phyloP scores from a whole-genome alignment of 495 filamentous ascomycete species.

The Tuber brumale region DNA sequence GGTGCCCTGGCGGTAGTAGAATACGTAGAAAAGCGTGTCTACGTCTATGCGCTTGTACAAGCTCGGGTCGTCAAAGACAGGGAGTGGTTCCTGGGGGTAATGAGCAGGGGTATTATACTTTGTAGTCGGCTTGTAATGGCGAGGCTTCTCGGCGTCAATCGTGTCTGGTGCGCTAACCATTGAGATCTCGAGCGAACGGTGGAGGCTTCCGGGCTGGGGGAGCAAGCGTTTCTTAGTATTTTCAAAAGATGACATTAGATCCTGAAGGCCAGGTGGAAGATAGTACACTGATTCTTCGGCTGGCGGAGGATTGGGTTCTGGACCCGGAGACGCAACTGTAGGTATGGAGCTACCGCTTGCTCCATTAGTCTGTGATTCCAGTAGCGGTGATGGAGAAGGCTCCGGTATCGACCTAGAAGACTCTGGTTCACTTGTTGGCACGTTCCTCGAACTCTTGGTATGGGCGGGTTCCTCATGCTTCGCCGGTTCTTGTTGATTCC shows the following conservation, averaged over 20 bases:
- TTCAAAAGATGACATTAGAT: constrained; percentile 85
- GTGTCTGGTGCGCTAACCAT: constrained; percentile 64
- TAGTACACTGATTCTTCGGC: constrained; percentile 82
- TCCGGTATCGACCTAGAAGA: constrained; percentile 21
- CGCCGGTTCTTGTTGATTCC: constrained; percentile 25
- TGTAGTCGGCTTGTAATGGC: constrained; percentile 73
- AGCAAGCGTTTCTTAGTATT: constrained; percentile 62
- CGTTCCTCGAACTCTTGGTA: constrained; percentile 20
- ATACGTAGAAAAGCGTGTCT: constrained; percentile 96
- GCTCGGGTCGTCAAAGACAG: constrained; percentile 82
- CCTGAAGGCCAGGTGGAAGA: constrained; percentile 81
- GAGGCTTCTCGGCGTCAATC: constrained; percentile 71
- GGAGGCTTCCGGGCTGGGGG: constrained; percentile 56
- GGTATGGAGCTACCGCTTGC: constrained; percentile 32
- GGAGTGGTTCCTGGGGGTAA: constrained; percentile 84
- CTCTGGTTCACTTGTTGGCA: constrained; percentile 22
- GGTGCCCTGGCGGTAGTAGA: constrained; percentile 94
- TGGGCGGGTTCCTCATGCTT: constrained; percentile 44
- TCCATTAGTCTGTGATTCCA: constrained; percentile 42
- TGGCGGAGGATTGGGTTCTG: constrained; percentile 16
- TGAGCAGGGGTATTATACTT: constrained; percentile 72
- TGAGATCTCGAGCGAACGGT: constrained; percentile 66
- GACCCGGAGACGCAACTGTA: constrained; percentile 34
- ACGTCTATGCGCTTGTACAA: constrained; percentile 85
- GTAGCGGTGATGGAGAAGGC: constrained; percentile 44